Conservation (phyloP, 192 early-diverging fungal species). For the Helicostylum pulchrum region DNA sequence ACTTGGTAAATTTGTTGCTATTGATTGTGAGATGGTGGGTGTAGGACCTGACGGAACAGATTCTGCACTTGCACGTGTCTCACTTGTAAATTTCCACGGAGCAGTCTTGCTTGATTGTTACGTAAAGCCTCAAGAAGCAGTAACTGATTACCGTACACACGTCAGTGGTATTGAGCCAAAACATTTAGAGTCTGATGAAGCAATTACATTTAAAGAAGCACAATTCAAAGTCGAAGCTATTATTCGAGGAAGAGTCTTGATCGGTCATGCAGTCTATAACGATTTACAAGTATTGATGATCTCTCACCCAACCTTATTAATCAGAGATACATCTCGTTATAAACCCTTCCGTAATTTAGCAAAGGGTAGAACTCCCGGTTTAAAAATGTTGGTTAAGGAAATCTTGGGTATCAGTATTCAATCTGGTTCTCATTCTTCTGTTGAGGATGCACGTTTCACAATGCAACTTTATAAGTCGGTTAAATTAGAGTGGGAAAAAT, state of each 20-base stretch:
- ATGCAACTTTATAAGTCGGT: constrained; percentile 87
- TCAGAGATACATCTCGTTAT: constrained; percentile 85
- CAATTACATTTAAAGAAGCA: constrained; percentile 71
- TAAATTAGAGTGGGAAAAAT: constrained; percentile 81
- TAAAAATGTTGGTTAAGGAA: constrained; percentile 73
- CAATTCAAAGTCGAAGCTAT: constrained; percentile 79
- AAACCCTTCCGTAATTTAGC: constrained; percentile 65
- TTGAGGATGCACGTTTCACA: constrained; percentile 85
- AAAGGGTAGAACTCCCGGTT: constrained; percentile 62
- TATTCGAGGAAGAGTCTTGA: constrained; percentile 78
- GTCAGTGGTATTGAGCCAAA: constrained; percentile 90
- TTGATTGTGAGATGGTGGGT: constrained; percentile 99
- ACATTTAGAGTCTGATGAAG: constrained; percentile 56
- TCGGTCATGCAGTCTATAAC: constrained; percentile 90
- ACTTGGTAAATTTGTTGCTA: constrained; percentile 85
- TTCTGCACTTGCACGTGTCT: constrained; percentile 90
- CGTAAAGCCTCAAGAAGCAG: constrained; percentile 76
- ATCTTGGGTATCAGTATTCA: constrained; percentile 83
- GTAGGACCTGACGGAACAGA: constrained; percentile 77
- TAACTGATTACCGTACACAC: constrained; percentile 92
- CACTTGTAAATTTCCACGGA: constrained; percentile 92
- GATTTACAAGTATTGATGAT: constrained; percentile 84
- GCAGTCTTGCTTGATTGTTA: constrained; percentile 79
- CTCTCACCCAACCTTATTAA: constrained; percentile 70
- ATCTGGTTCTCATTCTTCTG: constrained; percentile 81